Percentiles rank a stretch among this genome's conserved stretches.
Evolutionary conservation across 179 eudicot genomes (phyloP).

Genomic region (Silene coronaria): DNA sequence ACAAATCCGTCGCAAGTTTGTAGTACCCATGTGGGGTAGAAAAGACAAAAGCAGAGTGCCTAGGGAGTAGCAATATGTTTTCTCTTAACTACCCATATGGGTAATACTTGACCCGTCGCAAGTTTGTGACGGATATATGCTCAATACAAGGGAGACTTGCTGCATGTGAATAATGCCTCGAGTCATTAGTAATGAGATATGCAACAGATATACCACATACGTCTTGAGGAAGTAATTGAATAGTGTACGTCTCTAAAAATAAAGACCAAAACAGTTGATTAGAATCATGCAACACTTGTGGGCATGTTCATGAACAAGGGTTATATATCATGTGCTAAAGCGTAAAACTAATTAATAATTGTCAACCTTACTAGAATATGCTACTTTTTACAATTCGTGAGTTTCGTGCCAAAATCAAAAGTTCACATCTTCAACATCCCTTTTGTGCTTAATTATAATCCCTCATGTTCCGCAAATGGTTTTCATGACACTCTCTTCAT

Average conservation of each 20-base stretch:
- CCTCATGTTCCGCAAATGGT: neutral
- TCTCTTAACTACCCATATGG: no score
- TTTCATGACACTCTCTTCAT: no score
- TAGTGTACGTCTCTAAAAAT: constrained; percentile 19
- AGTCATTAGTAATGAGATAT: constrained; percentile 4
- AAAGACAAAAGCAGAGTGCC: no score
- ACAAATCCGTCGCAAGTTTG: no score
- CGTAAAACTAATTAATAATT: neutral
- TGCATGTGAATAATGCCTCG: neutral
- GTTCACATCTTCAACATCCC: neutral
- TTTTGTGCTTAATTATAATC: neutral
- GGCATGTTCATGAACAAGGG: constrained; percentile 7
- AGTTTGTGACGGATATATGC: no score
- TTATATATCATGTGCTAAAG: constrained; percentile 1
- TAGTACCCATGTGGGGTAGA: no score
- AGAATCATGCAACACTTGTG: constrained; percentile 24
- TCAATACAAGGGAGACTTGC: no score
- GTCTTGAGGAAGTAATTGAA: constrained; percentile 11
- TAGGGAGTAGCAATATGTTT: no score
- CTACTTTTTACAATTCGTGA: neutral
- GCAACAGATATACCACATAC: constrained; percentile 4
- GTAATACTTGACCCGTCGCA: no score
- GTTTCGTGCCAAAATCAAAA: neutral
- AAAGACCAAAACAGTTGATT: constrained; percentile 19
- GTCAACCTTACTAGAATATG: neutral